Conservation (phyloP, 2,329 filamentous ascomycete genomes). For the Pseudomassariella vexata region DNA sequence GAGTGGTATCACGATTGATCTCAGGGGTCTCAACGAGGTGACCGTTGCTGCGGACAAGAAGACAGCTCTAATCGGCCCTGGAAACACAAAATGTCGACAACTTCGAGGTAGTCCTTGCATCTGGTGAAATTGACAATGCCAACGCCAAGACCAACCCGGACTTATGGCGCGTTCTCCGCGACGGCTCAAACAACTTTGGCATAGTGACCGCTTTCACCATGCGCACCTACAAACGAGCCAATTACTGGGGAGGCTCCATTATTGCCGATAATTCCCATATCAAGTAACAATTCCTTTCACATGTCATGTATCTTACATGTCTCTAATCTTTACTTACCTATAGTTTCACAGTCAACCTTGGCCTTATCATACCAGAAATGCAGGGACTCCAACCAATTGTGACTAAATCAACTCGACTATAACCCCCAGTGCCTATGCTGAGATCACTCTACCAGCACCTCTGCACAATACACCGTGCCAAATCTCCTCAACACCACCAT, state of each 20-base stretch:
- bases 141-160: slow-evolving; percentile 10
- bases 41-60: slow-evolving; percentile 8
- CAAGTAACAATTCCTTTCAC: too few relatives aligned
- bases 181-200: slow-evolving; percentile 15
- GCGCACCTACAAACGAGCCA: slow-evolving; percentile 7
- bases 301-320: too few relatives aligned
- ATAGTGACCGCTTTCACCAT: slow-evolving; percentile 12
- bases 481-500: too few relatives aligned
- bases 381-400: too few relatives aligned
- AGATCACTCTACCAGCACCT: too few relatives aligned
- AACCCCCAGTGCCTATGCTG: too few relatives aligned
- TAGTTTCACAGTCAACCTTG: too few relatives aligned
- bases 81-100: slow-evolving; percentile 12
- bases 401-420: too few relatives aligned
- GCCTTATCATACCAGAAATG: too few relatives aligned
- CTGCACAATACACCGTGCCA: too few relatives aligned
- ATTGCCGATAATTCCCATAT: too few relatives aligned
- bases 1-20: slow-evolving; percentile 14
- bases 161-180: slow-evolving; percentile 13
- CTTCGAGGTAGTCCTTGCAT: slow-evolving; percentile 12
- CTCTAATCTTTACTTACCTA: too few relatives aligned
- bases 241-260: slow-evolving; percentile 13
- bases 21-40: slow-evolving; percentile 11
- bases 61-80: slow-evolving; percentile 10
- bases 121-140: slow-evolving; percentile 9